Conservation (phyloP, 257 asterid genomes). For the Ocimum tenuiflorum region DNA sequence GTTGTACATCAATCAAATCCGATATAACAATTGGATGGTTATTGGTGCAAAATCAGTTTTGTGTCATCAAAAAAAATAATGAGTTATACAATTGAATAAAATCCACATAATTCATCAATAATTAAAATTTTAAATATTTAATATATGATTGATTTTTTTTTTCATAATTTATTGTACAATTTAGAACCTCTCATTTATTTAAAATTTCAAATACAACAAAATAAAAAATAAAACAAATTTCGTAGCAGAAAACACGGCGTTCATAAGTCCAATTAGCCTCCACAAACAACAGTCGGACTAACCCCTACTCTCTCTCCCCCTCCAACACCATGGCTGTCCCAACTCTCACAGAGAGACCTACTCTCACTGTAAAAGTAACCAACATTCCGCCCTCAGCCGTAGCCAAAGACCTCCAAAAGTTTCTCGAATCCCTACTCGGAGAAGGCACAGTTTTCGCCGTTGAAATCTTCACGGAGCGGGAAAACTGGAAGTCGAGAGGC, state of each 20-base stretch:
- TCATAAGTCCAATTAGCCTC: background rate
- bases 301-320: background rate
- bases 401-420: constrained; percentile 46
- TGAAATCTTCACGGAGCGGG: constrained; percentile 66
- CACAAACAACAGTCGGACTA: background rate
- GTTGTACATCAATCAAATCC: no score
- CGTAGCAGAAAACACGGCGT: background rate
- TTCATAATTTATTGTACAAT: no score
- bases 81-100: no score
- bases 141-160: no score
- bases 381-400: constrained; percentile 51
- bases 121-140: no score
- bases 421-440: constrained; percentile 50
- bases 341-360: constrained; percentile 24
- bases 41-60: no score
- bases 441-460: constrained; percentile 56
- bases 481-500: constrained; percentile 83
- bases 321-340: constrained; percentile 15
- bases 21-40: no score
- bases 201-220: no score
- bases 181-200: no score
- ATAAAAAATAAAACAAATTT: no score
- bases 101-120: no score
- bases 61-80: no score
- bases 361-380: constrained; percentile 49